phyloP scores from a whole-genome alignment of 768 basidiomycete species.

The Podaxis sp. region DNA sequence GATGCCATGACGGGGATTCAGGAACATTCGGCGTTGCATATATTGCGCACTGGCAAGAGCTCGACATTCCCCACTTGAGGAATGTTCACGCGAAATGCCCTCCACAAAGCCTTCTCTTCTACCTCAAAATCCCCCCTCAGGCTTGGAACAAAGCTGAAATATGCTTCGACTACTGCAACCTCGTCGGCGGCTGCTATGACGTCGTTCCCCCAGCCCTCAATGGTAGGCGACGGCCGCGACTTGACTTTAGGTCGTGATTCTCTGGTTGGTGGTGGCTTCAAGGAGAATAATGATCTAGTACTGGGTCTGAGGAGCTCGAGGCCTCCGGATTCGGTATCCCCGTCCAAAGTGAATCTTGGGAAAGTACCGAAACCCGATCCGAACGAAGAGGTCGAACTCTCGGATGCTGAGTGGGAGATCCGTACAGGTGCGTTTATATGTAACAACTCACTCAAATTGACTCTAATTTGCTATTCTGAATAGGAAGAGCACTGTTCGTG shows the following conservation, averaged over 20 bases:
- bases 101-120: neutral
- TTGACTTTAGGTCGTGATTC: neutral
- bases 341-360: neutral
- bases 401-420: slow-evolving; percentile 78
- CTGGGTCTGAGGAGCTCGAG: slow-evolving; percentile 3
- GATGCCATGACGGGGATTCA: slow-evolving; percentile 1
- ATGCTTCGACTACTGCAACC: neutral
- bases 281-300: neutral
- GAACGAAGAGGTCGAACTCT: slow-evolving; percentile 32
- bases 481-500: slow-evolving; percentile 71
- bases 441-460: neutral
- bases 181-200: slow-evolving; percentile 2
- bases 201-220: neutral
- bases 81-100: slow-evolving; percentile 12
- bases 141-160: neutral
- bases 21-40: neutral
- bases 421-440: slow-evolving; percentile 55
- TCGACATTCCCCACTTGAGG: neutral
- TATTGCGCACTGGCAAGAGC: neutral
- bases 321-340: slow-evolving; percentile 15
- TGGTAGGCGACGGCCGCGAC: neutral
- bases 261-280: neutral
- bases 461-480: neutral
- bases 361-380: slow-evolving; percentile 5
- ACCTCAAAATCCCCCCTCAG: neutral